These are phyloP conservation scores for Amaranthus tricolor DNA, from an alignment of 179 eudicot genomes.

Conservation along the genomic window DNA sequence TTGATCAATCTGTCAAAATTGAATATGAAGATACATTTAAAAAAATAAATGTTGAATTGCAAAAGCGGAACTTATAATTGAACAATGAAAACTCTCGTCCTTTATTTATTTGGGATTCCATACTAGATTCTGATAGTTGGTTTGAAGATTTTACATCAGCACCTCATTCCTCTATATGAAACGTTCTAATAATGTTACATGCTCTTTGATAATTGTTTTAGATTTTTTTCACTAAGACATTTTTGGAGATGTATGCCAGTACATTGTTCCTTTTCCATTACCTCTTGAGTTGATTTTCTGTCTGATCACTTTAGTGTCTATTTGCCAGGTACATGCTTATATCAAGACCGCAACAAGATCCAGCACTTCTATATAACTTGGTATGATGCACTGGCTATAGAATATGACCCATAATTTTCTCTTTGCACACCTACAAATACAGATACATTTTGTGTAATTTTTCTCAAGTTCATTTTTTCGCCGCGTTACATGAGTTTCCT, in stretches of 20 bases:
- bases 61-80: background rate
- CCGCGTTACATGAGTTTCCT: background rate
- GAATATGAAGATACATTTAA: too few species aligned
- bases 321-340: slow-evolving; percentile 80
- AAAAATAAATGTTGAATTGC: background rate
- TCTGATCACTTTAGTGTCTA: slow-evolving; percentile 14
- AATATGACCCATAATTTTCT: background rate
- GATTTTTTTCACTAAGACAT: background rate
- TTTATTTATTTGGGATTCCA: background rate
- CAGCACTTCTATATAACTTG: slow-evolving; percentile 86
- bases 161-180: background rate
- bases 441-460: background rate
- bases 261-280: background rate
- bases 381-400: slow-evolving; percentile 38
- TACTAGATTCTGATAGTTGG: background rate
- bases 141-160: background rate
- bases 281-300: slow-evolving; percentile 3
- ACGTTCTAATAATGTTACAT: background rate
- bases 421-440: background rate
- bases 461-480: background rate
- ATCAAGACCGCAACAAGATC: slow-evolving; percentile 68
- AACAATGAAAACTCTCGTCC: background rate
- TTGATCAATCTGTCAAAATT: background rate
- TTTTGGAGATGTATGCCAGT: background rate
- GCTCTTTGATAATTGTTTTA: background rate